Base-by-base conservation (phyloP, 2,329 filamentous ascomycete species). In the Penicillium digitatum region DNA sequence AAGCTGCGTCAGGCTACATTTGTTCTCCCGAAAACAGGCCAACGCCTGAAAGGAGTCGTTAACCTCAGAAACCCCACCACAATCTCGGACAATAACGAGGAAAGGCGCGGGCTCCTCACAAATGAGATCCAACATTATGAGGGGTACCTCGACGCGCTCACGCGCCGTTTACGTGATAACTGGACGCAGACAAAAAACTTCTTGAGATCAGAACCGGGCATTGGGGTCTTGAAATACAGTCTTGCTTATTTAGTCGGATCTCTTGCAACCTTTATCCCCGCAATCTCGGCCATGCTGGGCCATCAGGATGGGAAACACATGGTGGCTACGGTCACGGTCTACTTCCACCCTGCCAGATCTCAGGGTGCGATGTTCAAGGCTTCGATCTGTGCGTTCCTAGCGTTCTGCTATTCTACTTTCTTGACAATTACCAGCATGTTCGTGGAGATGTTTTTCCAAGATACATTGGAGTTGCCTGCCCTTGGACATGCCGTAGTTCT, bases 231-330 rank as follows among this genome's bases (percentile, higher is more conserved):
- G 66, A 96, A 96, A 74, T 96, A 91, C 77, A 92, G 90, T 31
- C 75, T 96, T 58, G 93, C 92, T 42, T 96, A 96, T 74, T 77
- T 95, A 4, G 74, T 96, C 32, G 93, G 89, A 18, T 95, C 89
- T 63, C 78, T 95, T 72, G 90, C 87, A 34, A 96, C 92, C 0
- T 94, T 96, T 65, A 86, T 90, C 59, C 83, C 87, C 2, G 81
- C 82, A 3, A 79, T 96, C 53, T 86, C 90, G 16, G 76, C 80
- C 8, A 83, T 91, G 54, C 78, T 96, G 16, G 93, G 93, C 11
- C 81, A 87, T 60, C 88, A 91, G 68, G 92, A 96, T 74, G 90
- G 90, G 48, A 96, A 96, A 69, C 93, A 96, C 73, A 87, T 96
- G 68, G 90, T 96, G 48, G 91, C 91, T 31, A 96, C 93, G 2